Evolutionary conservation across 768 basidiomycete species (phyloP), one percentile per base, ranked within the genome.

Genomic region (Sporobolomyces pararoseus): DNA sequence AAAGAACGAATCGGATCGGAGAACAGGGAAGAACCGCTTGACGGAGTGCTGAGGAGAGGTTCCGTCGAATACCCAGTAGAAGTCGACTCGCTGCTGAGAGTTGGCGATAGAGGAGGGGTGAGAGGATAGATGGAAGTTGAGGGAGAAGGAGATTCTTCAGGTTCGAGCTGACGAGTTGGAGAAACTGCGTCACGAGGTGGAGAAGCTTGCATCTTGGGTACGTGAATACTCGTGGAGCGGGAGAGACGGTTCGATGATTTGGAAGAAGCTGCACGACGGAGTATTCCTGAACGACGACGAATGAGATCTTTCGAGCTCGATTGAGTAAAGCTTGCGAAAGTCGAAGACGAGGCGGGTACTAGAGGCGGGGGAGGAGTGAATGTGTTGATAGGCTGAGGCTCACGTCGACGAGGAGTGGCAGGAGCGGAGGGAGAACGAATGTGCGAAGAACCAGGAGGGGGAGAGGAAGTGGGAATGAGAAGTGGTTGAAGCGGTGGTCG

Each of bases 321-420:
- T 4, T 4, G 23, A 14, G 59, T 49, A 25, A 61, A 61, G 32
- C 31, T 23, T 3, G 29, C 4, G 25, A 59, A 59, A 7, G 59
- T 7, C 44, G 59, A 61, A 5, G 31, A 16, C 9, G 59, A 23
- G 3, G 46, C 17, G 7, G 59, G 44, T 4, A 61, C 32, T 19
- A 61, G 59, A 3, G 59, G 59, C 19, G 59, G 59, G 21, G 59
- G 59, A n/a, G 59, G 59, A 3, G 44, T 49, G 59, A 61, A 61
- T 5, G 59, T 61, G 12, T 34, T n/a, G 46, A 61, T 61, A 27
- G 59, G 59, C 23, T 61, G 44, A 6, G 59, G 59, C 25, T 16
- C 12, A 13, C 59, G 58, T 29, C 42, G n/a, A n/a, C 42, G 42
- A 13, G 59, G 23, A 5, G 58, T 7, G 17, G 58, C 25, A 14